Evolutionary conservation across 345 rosid genomes (phyloP), one percentile per base, ranked within the genome.

Genomic region (Populus deltoides): DNA sequence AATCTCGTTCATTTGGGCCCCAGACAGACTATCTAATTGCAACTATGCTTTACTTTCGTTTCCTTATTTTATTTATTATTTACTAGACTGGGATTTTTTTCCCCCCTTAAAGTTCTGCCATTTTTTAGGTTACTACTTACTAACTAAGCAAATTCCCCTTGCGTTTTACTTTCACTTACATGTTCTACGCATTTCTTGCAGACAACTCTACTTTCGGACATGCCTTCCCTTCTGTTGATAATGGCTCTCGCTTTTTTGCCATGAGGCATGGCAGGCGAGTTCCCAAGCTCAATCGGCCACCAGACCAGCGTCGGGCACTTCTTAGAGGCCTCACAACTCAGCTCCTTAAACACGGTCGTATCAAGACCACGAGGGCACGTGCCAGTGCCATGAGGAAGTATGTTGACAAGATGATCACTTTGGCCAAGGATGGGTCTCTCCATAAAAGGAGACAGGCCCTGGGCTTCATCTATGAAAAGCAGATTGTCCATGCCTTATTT

Each of bases 371-470:
- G 1, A 72, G 96, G 76, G 92, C 99, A 2, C 82, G 98, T 51
- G 98, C 99, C 0, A 95, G 99, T 18, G 96, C 93, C 29, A 75
- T 95, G 88, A 86, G 99, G 84, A 95, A 93, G 83, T 90, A 81
- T 20, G 92, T 93, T 6, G 99, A 95, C 75, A 95, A 95, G 78
- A 95, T 95, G 99, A 89, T 95, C 20, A 93, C 99, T 0, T 73
- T 94, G 11, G 98, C 98, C 0, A 94, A 94, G 72, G 97, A 92
- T 6, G 98, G 98, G 2, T 92, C 97, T 13, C 86, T 94, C 57
- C 98, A 94, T 59, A 94, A 93, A 83, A 81, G 98, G 75, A 90
- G 98, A 78, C 98, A 94, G 45, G 98, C 98, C 13, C 79, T 94
- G 1, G 98, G 97, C 36, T 93, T 81, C 71, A 90, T 94, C 71